Evolutionary conservation across 108 stramenopile genomes (phyloP), one percentile per base, ranked within the genome.

Genomic region (Nitzschia inconspicua): DNA sequence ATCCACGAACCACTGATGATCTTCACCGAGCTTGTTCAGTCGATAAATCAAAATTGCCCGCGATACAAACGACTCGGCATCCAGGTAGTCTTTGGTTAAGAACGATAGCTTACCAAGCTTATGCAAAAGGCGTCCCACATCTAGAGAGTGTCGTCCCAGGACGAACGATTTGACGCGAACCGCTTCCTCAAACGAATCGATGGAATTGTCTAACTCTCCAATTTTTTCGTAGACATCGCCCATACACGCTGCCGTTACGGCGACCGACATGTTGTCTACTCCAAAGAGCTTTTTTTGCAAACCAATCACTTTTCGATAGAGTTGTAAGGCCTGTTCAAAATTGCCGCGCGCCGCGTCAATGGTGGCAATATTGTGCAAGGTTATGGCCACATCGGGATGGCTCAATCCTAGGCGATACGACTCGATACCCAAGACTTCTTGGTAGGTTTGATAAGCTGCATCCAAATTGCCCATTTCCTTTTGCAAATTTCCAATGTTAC

Each of bases 351-450:
- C 81, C n/a, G 84, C 87, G 70, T 93, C 92, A 57, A 93, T 90
- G 7, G 88, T 90, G 8, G 88, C 92, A 65, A 93, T 83, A 32
- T 93, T 93, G 76, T 89, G 92, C 26, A 93, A 67, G 10, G 92
- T 86, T 9, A 93, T 79, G 27, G 82, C 82, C 14, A 93, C 88
- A 56, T 89, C 88, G 13, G 92, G 88, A 68, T 93, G 92, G 13
- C 85, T 85, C 11, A 88, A 55, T 16, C 92, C 92, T 4, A 93
- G 74, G n/a, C 85, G 78, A 52, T 78, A 64, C 0, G 86, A 85
- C 72, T 93, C 92, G 16, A 93, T 89, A 4, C 80, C 80, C 20
- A 93, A 57, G n/a, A 90, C 92, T 61, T 88, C 82, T 62, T 88
- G 88, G 60, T 90, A 93, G 1, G 89, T 89, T 7, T 51, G 55